phyloP scores from a whole-genome alignment of 176 grass and related monocot species.

The Carex littledalei region DNA sequence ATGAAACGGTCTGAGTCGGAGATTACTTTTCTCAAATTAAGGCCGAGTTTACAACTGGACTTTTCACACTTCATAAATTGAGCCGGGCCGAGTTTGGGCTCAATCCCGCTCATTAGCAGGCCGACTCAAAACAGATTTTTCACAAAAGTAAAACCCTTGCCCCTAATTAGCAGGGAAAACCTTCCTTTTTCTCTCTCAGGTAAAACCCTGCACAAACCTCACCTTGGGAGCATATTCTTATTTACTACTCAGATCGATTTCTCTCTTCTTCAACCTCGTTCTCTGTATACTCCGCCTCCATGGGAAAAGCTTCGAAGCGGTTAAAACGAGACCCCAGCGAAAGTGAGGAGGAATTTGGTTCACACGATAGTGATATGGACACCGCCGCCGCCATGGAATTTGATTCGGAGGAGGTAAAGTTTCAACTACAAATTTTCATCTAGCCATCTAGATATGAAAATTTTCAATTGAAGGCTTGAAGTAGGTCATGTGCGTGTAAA shows the following conservation, averaged over 20 bases:
- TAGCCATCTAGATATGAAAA: background rate
- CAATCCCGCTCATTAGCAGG: background rate
- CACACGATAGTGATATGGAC: slow-evolving; percentile 3
- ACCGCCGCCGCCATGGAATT: slow-evolving; percentile 6
- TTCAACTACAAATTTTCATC: background rate
- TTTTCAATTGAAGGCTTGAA: background rate
- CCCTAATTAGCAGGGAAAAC: too few relatives aligned
- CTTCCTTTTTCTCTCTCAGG: too few relatives aligned
- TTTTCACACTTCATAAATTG: too few relatives aligned
- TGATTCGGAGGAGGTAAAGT: slow-evolving; percentile 12
- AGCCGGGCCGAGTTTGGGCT: background rate
- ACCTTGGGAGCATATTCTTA: background rate
- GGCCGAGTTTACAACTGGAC: too few relatives aligned
- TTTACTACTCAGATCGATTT: background rate
- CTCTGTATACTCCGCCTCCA: background rate
- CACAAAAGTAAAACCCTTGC: too few relatives aligned
- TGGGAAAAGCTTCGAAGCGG: slow-evolving; percentile 23
- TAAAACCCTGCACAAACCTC: background rate
- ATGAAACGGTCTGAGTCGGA: too few relatives aligned
- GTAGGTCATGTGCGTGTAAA: background rate
- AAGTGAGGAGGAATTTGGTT: slow-evolving; percentile 1
- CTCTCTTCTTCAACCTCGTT: background rate
- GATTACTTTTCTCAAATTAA: too few relatives aligned
- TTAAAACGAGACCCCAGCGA: slow-evolving; percentile 17
- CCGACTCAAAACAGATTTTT: too few relatives aligned